Evolutionary conservation across 441 rosid species (phyloP).

Genomic region (Arabidopsis lyrata): DNA sequence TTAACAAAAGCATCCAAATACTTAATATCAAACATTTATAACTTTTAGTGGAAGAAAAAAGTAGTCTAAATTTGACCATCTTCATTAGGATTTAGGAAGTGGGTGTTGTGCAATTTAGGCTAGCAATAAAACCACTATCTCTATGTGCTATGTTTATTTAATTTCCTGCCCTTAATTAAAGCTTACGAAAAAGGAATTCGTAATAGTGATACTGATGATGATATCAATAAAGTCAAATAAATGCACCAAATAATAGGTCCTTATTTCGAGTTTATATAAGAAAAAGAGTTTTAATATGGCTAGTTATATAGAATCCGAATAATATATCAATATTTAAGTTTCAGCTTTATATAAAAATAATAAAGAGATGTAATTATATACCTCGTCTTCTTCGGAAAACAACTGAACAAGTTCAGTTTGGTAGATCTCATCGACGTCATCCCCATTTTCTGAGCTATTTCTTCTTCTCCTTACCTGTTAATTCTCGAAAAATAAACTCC

Average conservation of each 20-base stretch:
- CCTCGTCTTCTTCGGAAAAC: slow-evolving; percentile 94
- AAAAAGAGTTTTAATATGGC: not conserved
- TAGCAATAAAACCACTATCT: slow-evolving; percentile 37
- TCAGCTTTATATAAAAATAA: not conserved
- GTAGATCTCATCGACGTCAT: slow-evolving; percentile 59
- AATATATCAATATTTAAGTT: not conserved
- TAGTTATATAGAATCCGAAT: not conserved
- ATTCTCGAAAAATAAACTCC: not conserved
- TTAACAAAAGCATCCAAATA: not conserved
- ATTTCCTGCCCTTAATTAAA: slow-evolving; percentile 17
- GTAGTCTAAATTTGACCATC: slow-evolving; percentile 15
- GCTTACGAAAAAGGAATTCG: not conserved
- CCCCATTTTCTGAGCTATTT: slow-evolving; percentile 58
- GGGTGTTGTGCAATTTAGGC: slow-evolving; percentile 24
- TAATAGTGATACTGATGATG: slow-evolving; percentile 9
- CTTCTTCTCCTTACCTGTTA: slow-evolving; percentile 69
- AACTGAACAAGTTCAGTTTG: slow-evolving; percentile 83
- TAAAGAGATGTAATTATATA: slow-evolving; percentile 41
- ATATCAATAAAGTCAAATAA: slow-evolving; percentile 14
- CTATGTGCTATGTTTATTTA: slow-evolving; percentile 11
- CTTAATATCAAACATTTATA: not conserved
- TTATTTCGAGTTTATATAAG: not conserved
- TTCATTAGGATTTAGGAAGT: slow-evolving; percentile 21
- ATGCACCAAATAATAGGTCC: not conserved
- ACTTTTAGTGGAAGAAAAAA: not conserved